phyloP scores from a whole-genome alignment of 2,329 filamentous ascomycete species.

The Pseudocercospora crystallina region DNA sequence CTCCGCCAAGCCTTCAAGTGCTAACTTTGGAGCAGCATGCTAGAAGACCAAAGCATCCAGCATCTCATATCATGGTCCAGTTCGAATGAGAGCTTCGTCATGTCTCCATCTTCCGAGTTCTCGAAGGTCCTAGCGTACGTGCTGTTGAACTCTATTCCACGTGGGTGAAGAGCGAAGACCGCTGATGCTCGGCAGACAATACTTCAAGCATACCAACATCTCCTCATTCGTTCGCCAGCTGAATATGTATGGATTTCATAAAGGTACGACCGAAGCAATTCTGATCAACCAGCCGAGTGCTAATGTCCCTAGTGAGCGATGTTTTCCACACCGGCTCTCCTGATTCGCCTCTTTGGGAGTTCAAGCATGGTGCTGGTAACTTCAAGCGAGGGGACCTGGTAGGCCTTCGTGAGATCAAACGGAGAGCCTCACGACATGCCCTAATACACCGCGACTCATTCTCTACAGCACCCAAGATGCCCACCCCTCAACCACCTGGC shows the following conservation, averaged over 20 bases:
- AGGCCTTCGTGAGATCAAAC: constrained; percentile 90
- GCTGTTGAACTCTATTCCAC: background rate
- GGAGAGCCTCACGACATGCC: constrained; percentile 86
- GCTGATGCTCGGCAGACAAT: constrained; percentile 64
- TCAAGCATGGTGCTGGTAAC: constrained; percentile 95
- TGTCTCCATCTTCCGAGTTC: constrained; percentile 96
- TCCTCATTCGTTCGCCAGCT: constrained; percentile 96
- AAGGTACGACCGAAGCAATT: constrained; percentile 75
- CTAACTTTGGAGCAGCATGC: constrained; percentile 67
- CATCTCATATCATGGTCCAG: constrained; percentile 96
- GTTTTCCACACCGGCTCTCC: constrained; percentile 95
- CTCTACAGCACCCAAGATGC: constrained; percentile 66
- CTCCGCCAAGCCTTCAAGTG: background rate
- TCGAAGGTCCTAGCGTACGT: constrained; percentile 85
- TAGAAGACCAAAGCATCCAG: constrained; percentile 89
- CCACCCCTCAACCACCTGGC: constrained; percentile 77
- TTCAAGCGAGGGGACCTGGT: constrained; percentile 94
- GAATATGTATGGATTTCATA: constrained; percentile 99
- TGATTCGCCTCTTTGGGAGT: constrained; percentile 95
- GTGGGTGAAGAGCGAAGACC: background rate
- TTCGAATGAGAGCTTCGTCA: constrained; percentile 95
- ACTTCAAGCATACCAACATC: constrained; percentile 99
- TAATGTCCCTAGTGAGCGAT: constrained; percentile 72
- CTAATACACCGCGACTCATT: constrained; percentile 91
- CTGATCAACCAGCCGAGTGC: background rate